Percentiles rank a stretch among this genome's conserved stretches.
Evolutionary conservation across 2,329 filamentous ascomycete genomes (phyloP).

Genomic region (Cucurbitaria berberidis): DNA sequence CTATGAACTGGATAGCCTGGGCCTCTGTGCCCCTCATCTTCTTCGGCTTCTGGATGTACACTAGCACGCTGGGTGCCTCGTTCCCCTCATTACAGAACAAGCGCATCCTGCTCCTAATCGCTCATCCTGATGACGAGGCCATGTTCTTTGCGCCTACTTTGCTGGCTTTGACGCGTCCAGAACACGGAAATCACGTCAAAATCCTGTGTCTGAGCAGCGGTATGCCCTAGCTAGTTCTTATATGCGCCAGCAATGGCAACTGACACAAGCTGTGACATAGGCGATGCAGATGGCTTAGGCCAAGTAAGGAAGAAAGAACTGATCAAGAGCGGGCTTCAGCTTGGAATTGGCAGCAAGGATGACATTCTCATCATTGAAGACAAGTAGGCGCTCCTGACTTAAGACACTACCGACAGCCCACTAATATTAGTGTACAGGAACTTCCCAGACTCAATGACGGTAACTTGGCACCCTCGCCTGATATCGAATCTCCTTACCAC

Average conservation of each 20-base stretch:
- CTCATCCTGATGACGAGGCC: conserved; percentile 97
- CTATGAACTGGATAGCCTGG: conserved; percentile 52
- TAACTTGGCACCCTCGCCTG: conserved; percentile 73
- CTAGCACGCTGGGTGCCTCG: conserved; percentile 52
- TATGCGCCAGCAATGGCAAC: not conserved
- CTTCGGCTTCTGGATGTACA: conserved; percentile 56
- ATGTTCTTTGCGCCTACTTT: conserved; percentile 98
- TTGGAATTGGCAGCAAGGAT: conserved; percentile 76
- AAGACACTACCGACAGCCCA: not conserved
- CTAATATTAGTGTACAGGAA: conserved; percentile 52
- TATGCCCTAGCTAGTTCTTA: conserved; percentile 42
- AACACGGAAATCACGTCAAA: conserved; percentile 86
- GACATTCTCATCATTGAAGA: conserved; percentile 88
- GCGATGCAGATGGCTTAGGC: conserved; percentile 86
- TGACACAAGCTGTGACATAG: conserved; percentile 49
- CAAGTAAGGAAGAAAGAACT: conserved; percentile 83
- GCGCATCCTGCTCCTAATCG: conserved; percentile 89
- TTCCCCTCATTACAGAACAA: conserved; percentile 78
- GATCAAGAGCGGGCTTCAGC: conserved; percentile 74
- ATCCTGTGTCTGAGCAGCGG: conserved; percentile 92
- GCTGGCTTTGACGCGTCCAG: conserved; percentile 79
- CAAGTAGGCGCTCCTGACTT: conserved; percentile 56
- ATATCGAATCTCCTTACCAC: conserved; percentile 73
- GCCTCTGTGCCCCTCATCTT: conserved; percentile 51
- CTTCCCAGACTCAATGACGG: conserved; percentile 90